Conservation (phyloP, 2,329 filamentous ascomycete genomes). For the Paecilomyces sp. region DNA sequence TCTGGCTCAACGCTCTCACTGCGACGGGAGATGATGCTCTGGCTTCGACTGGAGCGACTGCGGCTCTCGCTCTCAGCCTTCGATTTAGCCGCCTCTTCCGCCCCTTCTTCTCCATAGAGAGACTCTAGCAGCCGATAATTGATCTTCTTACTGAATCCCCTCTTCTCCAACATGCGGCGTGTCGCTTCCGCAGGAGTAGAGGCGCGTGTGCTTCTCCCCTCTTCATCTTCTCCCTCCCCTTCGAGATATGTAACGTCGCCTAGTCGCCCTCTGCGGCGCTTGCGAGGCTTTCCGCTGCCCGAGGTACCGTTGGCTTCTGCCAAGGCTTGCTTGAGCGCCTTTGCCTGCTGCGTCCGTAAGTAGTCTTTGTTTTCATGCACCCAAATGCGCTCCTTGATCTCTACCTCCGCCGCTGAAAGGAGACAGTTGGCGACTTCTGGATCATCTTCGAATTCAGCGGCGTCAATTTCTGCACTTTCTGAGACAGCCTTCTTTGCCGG, state of each 20-base stretch:
- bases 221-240: conserved; percentile 47
- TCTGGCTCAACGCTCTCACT: conserved; percentile 21
- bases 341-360: conserved; percentile 78
- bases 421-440: conserved; percentile 78
- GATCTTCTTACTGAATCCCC: conserved; percentile 66
- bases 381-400: conserved; percentile 87
- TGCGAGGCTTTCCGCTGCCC: conserved; percentile 37
- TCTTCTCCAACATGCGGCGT: conserved; percentile 58
- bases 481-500: conserved; percentile 44
- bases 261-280: conserved; percentile 40
- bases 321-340: conserved; percentile 66
- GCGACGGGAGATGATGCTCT: conserved; percentile 23
- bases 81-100: conserved; percentile 17
- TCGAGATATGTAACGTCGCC: conserved; percentile 41
- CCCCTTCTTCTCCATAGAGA: conserved; percentile 31
- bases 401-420: conserved; percentile 64
- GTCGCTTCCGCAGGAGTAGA: conserved; percentile 64
- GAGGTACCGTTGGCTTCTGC: conserved; percentile 42
- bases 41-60: conserved; percentile 26
- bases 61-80: conserved; percentile 22
- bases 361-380: conserved; percentile 92
- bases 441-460: conserved; percentile 82
- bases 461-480: conserved; percentile 52
- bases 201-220: conserved; percentile 59
- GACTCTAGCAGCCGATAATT: conserved; percentile 51